Evolutionary conservation across 805 yeast genomes (phyloP).

Genomic region (Komagataella pastoris): DNA sequence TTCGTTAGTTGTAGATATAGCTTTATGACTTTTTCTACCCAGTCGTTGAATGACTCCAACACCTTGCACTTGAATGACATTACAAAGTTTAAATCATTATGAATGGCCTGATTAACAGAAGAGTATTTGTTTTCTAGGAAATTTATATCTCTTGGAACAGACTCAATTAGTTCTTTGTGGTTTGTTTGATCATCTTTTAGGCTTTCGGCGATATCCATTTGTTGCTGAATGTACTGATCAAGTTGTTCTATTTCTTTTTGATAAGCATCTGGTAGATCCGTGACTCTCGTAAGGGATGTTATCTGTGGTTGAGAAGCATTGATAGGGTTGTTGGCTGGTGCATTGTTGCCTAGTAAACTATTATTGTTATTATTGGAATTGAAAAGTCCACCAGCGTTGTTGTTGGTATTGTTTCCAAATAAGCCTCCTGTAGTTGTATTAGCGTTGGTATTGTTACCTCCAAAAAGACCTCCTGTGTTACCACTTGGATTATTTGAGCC

Average conservation of each 20-base stretch:
- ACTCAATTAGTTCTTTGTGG: constrained; percentile 49
- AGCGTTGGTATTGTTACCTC: constrained; percentile 6
- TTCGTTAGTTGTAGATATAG: constrained; percentile 21
- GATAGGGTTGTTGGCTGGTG: constrained; percentile 24
- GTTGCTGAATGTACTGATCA: constrained; percentile 61
- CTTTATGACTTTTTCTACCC: constrained; percentile 24
- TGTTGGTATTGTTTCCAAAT: constrained; percentile 12
- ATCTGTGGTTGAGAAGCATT: constrained; percentile 30
- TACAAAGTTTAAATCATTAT: constrained; percentile 31
- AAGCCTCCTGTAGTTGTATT: constrained; percentile 16
- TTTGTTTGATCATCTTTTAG: constrained; percentile 46
- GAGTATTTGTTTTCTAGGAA: constrained; percentile 48
- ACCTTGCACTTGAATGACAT: constrained; percentile 27
- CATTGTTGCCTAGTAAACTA: constrained; percentile 4
- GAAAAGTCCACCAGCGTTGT: constrained; percentile 12
- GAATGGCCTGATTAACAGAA: constrained; percentile 51
- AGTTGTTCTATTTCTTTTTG: constrained; percentile 58
- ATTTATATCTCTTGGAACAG: constrained; percentile 62
- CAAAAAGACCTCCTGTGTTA: constrained; percentile 5
- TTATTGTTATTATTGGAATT: constrained; percentile 6
- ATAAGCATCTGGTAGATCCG: constrained; percentile 59
- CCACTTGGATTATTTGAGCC: neutral
- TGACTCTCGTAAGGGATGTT: constrained; percentile 64
- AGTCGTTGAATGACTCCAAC: constrained; percentile 20
- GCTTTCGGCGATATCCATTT: constrained; percentile 59